Conservation (phyloP, 1,139 yeast genomes). For the Magnusiomyces ingens region DNA sequence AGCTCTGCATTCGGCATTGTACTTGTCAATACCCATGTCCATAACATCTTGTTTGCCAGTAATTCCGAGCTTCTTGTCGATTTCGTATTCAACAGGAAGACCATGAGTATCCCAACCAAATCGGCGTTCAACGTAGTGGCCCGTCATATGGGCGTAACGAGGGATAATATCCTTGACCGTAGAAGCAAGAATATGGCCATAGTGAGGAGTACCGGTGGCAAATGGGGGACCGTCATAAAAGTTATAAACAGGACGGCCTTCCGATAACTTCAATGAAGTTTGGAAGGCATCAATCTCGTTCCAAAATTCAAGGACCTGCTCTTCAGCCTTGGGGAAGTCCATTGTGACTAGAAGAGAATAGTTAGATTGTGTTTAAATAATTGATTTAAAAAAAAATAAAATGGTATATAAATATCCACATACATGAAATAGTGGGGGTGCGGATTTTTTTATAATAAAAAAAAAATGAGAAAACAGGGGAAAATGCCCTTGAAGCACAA, state of each 20-base stretch:
- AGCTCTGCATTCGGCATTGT: slow-evolving; percentile 88
- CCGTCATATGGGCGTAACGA: slow-evolving; percentile 96
- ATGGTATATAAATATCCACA: background rate
- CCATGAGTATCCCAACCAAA: slow-evolving; percentile 99
- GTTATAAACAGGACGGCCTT: slow-evolving; percentile 81
- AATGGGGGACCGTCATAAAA: slow-evolving; percentile 99
- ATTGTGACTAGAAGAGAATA: slow-evolving; percentile 19
- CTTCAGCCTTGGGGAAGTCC: slow-evolving; percentile 85
- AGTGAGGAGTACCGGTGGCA: slow-evolving; percentile 99
- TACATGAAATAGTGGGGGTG: background rate
- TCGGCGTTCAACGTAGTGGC: slow-evolving; percentile 90
- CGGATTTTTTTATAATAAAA: background rate
- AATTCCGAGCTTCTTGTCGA: slow-evolving; percentile 93
- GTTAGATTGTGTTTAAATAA: background rate
- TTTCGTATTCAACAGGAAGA: slow-evolving; percentile 95
- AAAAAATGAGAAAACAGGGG: background rate
- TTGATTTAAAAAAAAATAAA: background rate
- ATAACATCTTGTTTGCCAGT: slow-evolving; percentile 91
- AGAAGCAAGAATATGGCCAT: slow-evolving; percentile 94
- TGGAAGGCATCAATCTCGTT: slow-evolving; percentile 88
- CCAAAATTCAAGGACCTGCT: slow-evolving; percentile 73
- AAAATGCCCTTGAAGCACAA: background rate
- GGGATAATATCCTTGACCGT: slow-evolving; percentile 97
- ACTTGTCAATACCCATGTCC: slow-evolving; percentile 87
- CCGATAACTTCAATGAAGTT: slow-evolving; percentile 71